phyloP scores from a whole-genome alignment of 1,284 basidiomycete genomes.

The Ustilago trichophora region DNA sequence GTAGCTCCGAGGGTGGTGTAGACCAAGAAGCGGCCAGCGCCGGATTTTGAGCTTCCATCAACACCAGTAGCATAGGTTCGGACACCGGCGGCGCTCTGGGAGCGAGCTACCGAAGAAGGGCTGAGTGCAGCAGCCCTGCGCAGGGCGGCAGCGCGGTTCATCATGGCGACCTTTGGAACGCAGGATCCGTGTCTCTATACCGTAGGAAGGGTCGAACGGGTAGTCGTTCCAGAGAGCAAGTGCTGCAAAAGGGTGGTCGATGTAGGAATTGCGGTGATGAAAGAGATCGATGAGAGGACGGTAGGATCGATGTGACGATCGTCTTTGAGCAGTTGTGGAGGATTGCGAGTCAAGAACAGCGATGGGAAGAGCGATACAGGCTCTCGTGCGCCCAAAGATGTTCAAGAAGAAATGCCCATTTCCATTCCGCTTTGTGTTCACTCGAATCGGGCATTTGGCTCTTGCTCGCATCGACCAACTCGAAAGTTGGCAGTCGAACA shows the following conservation, averaged over 20 bases:
- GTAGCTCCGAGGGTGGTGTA: slow-evolving; percentile 47
- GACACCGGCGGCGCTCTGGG: slow-evolving; percentile 14
- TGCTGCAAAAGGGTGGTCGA: neutral
- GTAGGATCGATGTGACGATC: neutral
- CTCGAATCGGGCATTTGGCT: slow-evolving; percentile 8
- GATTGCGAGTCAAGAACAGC: slow-evolving; percentile 2
- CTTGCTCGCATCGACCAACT: slow-evolving; percentile 4
- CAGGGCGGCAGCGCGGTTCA: slow-evolving; percentile 46
- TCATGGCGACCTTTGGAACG: slow-evolving; percentile 20
- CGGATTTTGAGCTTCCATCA: slow-evolving; percentile 28
- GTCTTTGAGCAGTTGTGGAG: slow-evolving; percentile 21
- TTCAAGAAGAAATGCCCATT: slow-evolving; percentile 23
- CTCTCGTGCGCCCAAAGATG: neutral
- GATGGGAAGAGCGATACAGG: neutral
- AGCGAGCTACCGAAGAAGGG: slow-evolving; percentile 24
- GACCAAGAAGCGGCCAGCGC: slow-evolving; percentile 45
- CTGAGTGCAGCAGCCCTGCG: slow-evolving; percentile 27
- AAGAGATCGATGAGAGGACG: too few species aligned
- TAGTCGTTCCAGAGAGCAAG: neutral
- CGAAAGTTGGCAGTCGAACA: too few species aligned
- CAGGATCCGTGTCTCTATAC: neutral
- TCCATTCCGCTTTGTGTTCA: neutral
- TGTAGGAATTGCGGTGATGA: neutral
- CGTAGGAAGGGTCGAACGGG: neutral
- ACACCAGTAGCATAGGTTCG: slow-evolving; percentile 37